These are phyloP conservation scores for Botrytis tulipae DNA, from an alignment of 2,329 filamentous ascomycete genomes.

Conservation along the genomic window DNA sequence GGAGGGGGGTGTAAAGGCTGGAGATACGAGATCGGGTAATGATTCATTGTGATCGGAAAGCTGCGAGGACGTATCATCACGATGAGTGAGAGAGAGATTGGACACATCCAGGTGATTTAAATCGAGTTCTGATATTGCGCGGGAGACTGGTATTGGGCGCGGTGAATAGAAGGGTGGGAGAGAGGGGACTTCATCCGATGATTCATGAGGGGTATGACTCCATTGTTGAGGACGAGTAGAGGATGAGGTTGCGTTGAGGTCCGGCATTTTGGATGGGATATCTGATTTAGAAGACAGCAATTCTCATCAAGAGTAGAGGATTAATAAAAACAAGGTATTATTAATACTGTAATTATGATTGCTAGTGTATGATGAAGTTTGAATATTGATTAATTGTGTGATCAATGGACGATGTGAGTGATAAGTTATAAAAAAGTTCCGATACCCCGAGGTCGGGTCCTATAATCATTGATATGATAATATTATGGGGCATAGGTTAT, in stretches of 20 bases:
- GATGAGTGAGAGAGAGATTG: constrained; percentile 22
- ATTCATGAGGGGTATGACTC: constrained; percentile 24
- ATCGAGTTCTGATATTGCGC: constrained; percentile 39
- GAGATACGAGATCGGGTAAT: constrained; percentile 66
- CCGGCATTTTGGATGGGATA: constrained; percentile 23
- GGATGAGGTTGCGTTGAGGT: constrained; percentile 22
- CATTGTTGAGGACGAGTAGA: constrained; percentile 21
- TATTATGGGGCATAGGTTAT: not conserved
- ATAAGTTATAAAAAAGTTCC: not conserved
- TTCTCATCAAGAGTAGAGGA: not conserved
- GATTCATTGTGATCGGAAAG: constrained; percentile 16
- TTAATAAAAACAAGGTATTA: too few species aligned
- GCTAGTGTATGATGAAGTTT: not conserved
- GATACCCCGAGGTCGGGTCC: constrained; percentile 8
- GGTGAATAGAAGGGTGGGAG: constrained; percentile 40
- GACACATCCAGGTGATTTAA: constrained; percentile 30
- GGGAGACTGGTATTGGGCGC: constrained; percentile 39
- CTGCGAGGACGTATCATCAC: constrained; percentile 13
- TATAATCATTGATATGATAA: not conserved
- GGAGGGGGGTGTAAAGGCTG: constrained; percentile 73
- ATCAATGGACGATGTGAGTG: not conserved
- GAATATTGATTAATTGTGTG: not conserved
- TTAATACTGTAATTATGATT: not conserved
- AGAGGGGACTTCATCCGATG: constrained; percentile 32
- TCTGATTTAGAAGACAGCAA: not conserved